phyloP scores from a whole-genome alignment of 768 basidiomycete species.

The Fomitopsis pulvina region DNA sequence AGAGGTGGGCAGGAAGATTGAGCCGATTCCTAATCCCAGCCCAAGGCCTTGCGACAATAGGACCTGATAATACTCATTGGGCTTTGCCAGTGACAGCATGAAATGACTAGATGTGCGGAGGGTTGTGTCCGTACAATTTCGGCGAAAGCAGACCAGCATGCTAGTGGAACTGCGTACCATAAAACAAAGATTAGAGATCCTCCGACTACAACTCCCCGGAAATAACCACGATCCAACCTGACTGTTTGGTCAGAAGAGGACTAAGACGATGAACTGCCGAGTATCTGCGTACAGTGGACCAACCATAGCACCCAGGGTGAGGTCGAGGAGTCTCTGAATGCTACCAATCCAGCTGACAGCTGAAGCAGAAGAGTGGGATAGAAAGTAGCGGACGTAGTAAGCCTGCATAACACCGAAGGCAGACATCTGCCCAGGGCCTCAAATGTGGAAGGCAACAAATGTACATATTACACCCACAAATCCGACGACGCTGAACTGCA shows the following conservation, averaged over 20 bases:
- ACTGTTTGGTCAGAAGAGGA: constrained; percentile 19
- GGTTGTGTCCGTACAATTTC: not conserved
- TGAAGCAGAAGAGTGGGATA: not conserved
- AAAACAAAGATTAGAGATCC: not conserved
- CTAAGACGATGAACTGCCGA: not conserved
- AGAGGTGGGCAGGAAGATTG: constrained; percentile 26
- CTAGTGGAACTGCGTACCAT: not conserved
- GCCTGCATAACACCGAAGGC: constrained; percentile 2
- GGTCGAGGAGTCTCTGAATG: constrained; percentile 19
- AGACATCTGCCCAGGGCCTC: no score
- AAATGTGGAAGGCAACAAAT: no score
- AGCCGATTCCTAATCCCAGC: constrained; percentile 42
- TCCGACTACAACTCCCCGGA: not conserved
- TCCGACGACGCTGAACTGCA: no score
- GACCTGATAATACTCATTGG: constrained; percentile 31
- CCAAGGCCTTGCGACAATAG: constrained; percentile 51
- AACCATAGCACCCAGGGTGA: constrained; percentile 14
- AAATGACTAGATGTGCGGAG: constrained; percentile 10
- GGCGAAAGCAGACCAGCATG: not conserved
- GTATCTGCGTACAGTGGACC: constrained; percentile 26
- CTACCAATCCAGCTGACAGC: constrained; percentile 20
- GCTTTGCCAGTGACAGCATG: constrained; percentile 40
- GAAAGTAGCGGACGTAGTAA: not conserved
- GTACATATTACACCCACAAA: no score
- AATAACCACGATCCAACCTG: not conserved